phyloP scores from a whole-genome alignment of 2,329 filamentous ascomycete species.

The Colletotrichum zoysiae region DNA sequence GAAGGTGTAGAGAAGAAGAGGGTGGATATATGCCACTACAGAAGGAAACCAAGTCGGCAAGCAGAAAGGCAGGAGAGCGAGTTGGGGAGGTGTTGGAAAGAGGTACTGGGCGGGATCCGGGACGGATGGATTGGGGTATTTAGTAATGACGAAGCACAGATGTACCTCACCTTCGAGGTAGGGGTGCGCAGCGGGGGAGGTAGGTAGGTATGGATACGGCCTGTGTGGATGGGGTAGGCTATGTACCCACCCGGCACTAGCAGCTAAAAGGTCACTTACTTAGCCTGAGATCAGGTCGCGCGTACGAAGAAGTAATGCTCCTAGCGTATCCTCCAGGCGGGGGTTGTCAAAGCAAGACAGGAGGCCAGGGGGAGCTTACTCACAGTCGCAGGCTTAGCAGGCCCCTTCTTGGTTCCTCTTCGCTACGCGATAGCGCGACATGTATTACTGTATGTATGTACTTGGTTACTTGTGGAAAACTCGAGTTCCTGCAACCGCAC shows the following conservation, averaged over 20 bases:
- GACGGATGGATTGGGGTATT: constrained; percentile 43
- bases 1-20: constrained; percentile 5
- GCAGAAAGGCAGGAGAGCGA: constrained; percentile 39
- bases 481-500: constrained; percentile 28
- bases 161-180: constrained; percentile 34
- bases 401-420: constrained; percentile 9
- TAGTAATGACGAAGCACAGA: constrained; percentile 44
- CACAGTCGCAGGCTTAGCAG: constrained; percentile 20
- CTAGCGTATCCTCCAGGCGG: constrained; percentile 18
- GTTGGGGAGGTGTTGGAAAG: constrained; percentile 39
- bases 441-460: constrained; percentile 38
- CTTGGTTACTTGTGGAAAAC: constrained; percentile 26
- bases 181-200: constrained; percentile 32
- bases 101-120: constrained; percentile 37
- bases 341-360: constrained; percentile 24
- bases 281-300: constrained; percentile 20
- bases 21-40: constrained; percentile 17
- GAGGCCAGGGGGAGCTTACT: constrained; percentile 39
- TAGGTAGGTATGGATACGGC: constrained; percentile 25
- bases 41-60: constrained; percentile 38
- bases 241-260: constrained; percentile 9
- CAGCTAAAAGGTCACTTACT: constrained; percentile 28
- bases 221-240: constrained; percentile 13
- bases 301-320: constrained; percentile 2
- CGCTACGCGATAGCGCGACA: constrained; percentile 9